Evolutionary conservation across 2,329 filamentous ascomycete genomes (phyloP), one percentile per base, ranked within the genome.

Genomic region (Gremmenia infestans): DNA sequence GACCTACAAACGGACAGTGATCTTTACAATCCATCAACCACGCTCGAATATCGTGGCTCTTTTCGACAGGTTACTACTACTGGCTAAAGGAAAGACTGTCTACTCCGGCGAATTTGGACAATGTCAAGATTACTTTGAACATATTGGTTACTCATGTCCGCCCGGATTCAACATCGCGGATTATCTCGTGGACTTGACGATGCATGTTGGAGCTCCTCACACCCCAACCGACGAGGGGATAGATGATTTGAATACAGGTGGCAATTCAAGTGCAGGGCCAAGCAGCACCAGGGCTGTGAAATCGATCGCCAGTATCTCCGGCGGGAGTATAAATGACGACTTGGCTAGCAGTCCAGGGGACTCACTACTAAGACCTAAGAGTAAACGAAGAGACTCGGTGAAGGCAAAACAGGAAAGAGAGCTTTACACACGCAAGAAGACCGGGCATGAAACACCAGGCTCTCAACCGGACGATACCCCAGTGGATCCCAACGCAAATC

Each of bases 121-220:
- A 62, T 99, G 94, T 69, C 94, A 99, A 71, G 78, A 83, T 19
- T 99, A 97, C 70, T 99, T 99, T 66, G 91, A 97, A 68, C 81
- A 85, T 48, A 86, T 96, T 59, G 95, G 94, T 45, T 99, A 97
- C 71, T 79, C 88, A 49, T 99, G 95, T 68, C 94, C 94, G 11
- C 88, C 92, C 23, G 95, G 95, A 2, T 99, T 97, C 81, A 99
- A 99, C 68, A 97, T 99, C 72, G 94, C 94, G 4, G 94, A 99
- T 71, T 99, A 97, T 68, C 82, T 99, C 5, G 92, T 99, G 32
- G 94, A 99, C 70, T 79, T 99, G 42, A 97, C 94, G 0, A 97
- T 99, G 93, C 94, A 99, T 70, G 92, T 91, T 23, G 83, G 89
- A 56, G 78, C 80, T 52, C 76, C 79, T 14, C 75, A 73, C 39